Evolutionary conservation across 176 grass and related monocot species (phyloP).

Genomic region (Carex cristatella): DNA sequence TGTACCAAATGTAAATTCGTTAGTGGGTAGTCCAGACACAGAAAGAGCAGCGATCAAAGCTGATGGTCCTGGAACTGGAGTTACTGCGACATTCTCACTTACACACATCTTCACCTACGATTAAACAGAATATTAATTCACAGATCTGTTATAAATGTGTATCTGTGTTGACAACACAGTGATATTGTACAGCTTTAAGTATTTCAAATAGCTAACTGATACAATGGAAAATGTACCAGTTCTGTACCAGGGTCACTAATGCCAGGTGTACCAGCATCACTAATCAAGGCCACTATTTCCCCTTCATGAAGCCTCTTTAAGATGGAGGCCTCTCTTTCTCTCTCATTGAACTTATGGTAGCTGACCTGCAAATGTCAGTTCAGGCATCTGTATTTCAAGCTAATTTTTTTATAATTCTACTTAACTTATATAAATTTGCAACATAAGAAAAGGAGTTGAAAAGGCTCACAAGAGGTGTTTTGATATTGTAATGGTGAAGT

Average conservation of each 20-base stretch:
- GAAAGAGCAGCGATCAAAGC: slow-evolving; percentile 80
- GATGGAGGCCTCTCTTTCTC: slow-evolving; percentile 68
- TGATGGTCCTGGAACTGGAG: slow-evolving; percentile 84
- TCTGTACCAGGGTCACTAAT: slow-evolving; percentile 89
- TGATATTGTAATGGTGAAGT: slow-evolving; percentile 90
- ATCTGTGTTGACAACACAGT: neutral
- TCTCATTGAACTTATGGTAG: slow-evolving; percentile 97
- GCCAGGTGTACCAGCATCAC: slow-evolving; percentile 89
- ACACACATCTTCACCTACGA: slow-evolving; percentile 77
- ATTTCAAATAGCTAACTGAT: slow-evolving; percentile 8
- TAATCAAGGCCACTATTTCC: slow-evolving; percentile 84
- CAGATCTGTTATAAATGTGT: slow-evolving; percentile 12
- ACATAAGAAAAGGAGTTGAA: slow-evolving; percentile 12
- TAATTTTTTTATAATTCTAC: slow-evolving; percentile 8
- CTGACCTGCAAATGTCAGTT: slow-evolving; percentile 51
- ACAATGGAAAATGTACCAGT: slow-evolving; percentile 40
- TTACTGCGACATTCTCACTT: slow-evolving; percentile 59
- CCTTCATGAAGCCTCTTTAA: slow-evolving; percentile 80
- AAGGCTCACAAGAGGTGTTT: slow-evolving; percentile 78
- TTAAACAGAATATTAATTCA: slow-evolving; percentile 6
- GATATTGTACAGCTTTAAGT: neutral
- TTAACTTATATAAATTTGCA: neutral
- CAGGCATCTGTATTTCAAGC: slow-evolving; percentile 8
- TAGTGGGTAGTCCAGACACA: slow-evolving; percentile 67
- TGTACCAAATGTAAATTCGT: slow-evolving; percentile 96